Conservation (phyloP, 352 stramenopile genomes). For the Phytophthora fragariae region DNA sequence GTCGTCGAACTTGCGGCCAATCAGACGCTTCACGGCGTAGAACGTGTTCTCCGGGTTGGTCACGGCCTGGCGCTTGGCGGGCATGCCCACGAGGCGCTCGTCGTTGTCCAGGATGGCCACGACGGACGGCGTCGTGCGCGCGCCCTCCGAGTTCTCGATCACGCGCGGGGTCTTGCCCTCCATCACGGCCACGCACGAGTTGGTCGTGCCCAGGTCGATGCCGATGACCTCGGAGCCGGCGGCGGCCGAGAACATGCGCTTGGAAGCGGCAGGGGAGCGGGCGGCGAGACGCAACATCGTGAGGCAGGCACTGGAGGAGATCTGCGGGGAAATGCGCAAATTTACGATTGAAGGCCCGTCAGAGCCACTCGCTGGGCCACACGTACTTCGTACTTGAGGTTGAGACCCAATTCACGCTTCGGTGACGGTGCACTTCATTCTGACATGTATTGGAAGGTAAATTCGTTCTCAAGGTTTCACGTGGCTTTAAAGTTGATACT, state of each 20-base stretch:
- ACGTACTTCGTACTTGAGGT: constrained; percentile 21
- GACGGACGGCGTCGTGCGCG: constrained; percentile 96
- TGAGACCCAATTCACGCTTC: neutral
- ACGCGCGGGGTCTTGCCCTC: constrained; percentile 92
- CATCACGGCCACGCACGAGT: constrained; percentile 91
- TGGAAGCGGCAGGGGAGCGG: constrained; percentile 29
- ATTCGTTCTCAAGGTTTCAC: no score
- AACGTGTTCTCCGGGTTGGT: constrained; percentile 99
- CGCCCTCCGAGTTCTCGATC: constrained; percentile 98
- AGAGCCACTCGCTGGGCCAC: constrained; percentile 33
- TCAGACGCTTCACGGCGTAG: constrained; percentile 98
- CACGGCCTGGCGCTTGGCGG: constrained; percentile 96
- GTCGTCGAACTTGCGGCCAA: constrained; percentile 94
- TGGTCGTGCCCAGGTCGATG: constrained; percentile 99
- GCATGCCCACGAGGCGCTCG: constrained; percentile 95
- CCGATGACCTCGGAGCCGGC: constrained; percentile 85
- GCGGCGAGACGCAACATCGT: constrained; percentile 37
- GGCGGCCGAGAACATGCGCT: constrained; percentile 65
- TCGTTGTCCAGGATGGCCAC: constrained; percentile 95
- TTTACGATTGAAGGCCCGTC: constrained; percentile 37
- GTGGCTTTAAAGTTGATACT: no score
- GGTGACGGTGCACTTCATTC: neutral
- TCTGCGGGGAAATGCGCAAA: constrained; percentile 44
- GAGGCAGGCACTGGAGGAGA: neutral
- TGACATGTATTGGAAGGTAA: no score